Evolutionary conservation across 805 yeast genomes (phyloP).

Genomic region (Maudiozyma saulgeensis): DNA sequence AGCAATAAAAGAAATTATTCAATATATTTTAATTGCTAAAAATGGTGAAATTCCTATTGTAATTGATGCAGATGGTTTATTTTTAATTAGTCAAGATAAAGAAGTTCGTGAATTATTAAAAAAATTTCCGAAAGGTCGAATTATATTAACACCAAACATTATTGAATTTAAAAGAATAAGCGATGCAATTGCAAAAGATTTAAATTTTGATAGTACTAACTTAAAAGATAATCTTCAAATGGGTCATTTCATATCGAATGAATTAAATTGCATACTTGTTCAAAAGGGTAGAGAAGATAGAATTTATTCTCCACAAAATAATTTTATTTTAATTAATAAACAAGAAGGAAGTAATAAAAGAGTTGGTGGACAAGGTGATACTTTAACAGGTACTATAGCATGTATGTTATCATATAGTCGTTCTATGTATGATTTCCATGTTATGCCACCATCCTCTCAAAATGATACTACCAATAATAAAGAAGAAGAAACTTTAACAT

Average conservation of each 20-base stretch:
- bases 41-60: constrained; percentile 58
- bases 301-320: constrained; percentile 41
- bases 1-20: constrained; percentile 48
- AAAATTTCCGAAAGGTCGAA: constrained; percentile 41
- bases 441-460: constrained; percentile 42
- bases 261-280: constrained; percentile 30
- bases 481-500: constrained; percentile 17
- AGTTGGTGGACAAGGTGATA: constrained; percentile 96
- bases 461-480: not conserved
- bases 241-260: constrained; percentile 18
- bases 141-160: constrained; percentile 81
- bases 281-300: constrained; percentile 66
- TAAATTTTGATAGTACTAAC: constrained; percentile 21
- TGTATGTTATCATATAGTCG: constrained; percentile 74
- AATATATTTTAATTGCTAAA: constrained; percentile 36
- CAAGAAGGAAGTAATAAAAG: constrained; percentile 62
- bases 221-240: constrained; percentile 13
- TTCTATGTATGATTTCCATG: constrained; percentile 44
- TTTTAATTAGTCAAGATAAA: constrained; percentile 39
- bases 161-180: constrained; percentile 70
- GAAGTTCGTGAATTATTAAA: constrained; percentile 32
- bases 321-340: constrained; percentile 32
- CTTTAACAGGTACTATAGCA: constrained; percentile 77
- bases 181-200: constrained; percentile 29
- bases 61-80: constrained; percentile 86